Conservation (phyloP, 495 filamentous ascomycete species). For the Glutinoglossum americanum region DNA sequence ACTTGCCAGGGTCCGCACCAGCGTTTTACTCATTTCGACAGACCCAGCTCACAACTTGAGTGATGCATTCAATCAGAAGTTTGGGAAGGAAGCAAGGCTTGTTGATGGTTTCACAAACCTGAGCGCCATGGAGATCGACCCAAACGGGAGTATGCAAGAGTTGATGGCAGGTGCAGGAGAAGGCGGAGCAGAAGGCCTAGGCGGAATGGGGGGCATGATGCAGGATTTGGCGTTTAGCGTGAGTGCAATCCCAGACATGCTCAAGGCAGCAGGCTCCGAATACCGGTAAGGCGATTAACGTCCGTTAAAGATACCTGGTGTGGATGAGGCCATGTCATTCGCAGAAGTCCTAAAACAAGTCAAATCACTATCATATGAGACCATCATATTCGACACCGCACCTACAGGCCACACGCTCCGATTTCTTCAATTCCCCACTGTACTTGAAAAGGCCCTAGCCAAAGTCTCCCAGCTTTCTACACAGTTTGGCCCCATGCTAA, state of each 20-base stretch:
- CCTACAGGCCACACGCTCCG: constrained; percentile 98
- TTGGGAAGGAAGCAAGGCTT: constrained; percentile 91
- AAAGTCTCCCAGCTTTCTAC: constrained; percentile 86
- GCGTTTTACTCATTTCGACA: constrained; percentile 91
- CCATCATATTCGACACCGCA: constrained; percentile 97
- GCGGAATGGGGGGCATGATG: constrained; percentile 52
- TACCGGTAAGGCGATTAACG: background rate
- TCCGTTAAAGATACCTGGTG: constrained; percentile 66
- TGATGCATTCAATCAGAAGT: constrained; percentile 96
- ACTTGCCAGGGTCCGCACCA: constrained; percentile 86
- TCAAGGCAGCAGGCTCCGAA: background rate
- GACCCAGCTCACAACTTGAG: constrained; percentile 97
- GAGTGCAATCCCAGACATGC: background rate
- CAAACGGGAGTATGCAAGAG: constrained; percentile 94
- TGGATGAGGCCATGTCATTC: constrained; percentile 99
- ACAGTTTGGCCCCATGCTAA: constrained; percentile 92
- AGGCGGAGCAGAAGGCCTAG: constrained; percentile 40
- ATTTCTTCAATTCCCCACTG: constrained; percentile 95
- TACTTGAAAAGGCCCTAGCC: constrained; percentile 91
- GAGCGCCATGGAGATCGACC: constrained; percentile 98
- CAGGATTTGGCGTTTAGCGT: constrained; percentile 51
- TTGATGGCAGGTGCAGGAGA: constrained; percentile 65
- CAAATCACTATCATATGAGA: constrained; percentile 95
- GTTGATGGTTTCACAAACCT: constrained; percentile 84
- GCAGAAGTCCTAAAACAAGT: constrained; percentile 98